Evolutionary conservation across 805 yeast genomes (phyloP).

Genomic region (Metschnikowia bowlesiae): DNA sequence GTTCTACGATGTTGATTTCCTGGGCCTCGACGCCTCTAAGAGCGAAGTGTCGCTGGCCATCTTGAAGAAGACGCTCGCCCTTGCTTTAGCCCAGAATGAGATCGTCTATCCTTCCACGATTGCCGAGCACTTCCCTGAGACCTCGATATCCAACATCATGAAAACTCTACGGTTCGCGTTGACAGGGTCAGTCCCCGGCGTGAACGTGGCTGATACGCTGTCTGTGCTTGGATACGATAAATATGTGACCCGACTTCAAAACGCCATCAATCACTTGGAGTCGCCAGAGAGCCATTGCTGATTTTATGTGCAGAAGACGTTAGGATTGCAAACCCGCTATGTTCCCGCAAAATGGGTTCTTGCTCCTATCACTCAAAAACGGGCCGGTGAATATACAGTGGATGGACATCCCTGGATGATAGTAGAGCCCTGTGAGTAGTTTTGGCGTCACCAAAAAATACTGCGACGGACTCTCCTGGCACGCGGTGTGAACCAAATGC

Average conservation of each 20-base stretch:
- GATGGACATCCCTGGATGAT: slow-evolving; percentile 74
- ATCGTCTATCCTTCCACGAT: slow-evolving; percentile 3
- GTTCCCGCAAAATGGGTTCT: not conserved
- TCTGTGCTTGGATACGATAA: slow-evolving; percentile 45
- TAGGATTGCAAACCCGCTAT: not conserved
- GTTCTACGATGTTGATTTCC: slow-evolving; percentile 36
- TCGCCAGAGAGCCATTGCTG: not conserved
- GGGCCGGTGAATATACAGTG: slow-evolving; percentile 65
- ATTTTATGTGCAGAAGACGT: not conserved
- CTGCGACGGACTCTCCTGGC: slow-evolving; percentile 58
- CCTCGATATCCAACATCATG: slow-evolving; percentile 7
- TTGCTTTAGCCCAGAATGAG: slow-evolving; percentile 6
- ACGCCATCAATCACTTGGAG: slow-evolving; percentile 9
- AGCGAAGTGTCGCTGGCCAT: slow-evolving; percentile 10
- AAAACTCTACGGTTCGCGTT: slow-evolving; percentile 50
- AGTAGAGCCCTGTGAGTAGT: slow-evolving; percentile 69
- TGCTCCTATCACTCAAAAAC: slow-evolving; percentile 10
- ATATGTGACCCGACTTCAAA: slow-evolving; percentile 8
- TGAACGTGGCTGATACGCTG: slow-evolving; percentile 56
- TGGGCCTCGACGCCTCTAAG: slow-evolving; percentile 7
- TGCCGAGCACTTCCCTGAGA: not conserved
- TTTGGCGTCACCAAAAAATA: slow-evolving; percentile 94
- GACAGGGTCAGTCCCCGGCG: slow-evolving; percentile 67
- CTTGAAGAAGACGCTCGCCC: slow-evolving; percentile 13
- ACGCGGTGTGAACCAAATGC: slow-evolving; percentile 80